Conservation (phyloP, 176 grass and related monocot genomes). For the Ensete glaucum region DNA sequence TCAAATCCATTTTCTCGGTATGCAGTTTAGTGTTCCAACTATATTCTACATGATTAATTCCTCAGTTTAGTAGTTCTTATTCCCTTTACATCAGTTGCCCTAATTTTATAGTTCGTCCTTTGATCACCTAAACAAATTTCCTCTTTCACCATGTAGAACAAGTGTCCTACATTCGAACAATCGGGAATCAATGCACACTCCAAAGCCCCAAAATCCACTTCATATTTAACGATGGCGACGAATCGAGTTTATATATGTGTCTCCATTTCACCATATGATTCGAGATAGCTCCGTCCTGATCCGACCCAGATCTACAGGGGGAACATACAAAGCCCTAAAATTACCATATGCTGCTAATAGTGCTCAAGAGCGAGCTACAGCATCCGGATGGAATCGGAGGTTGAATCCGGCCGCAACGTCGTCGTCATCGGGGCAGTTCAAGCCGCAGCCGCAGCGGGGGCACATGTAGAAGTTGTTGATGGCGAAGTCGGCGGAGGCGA, state of each 20-base stretch:
- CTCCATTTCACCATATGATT: not conserved
- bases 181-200: too few relatives aligned
- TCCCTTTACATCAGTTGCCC: too few relatives aligned
- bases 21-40: too few relatives aligned
- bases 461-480: conserved; percentile 68
- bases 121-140: too few relatives aligned
- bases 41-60: too few relatives aligned
- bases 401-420: not conserved
- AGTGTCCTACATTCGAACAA: too few relatives aligned
- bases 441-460: conserved; percentile 79
- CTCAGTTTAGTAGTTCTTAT: too few relatives aligned
- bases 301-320: not conserved
- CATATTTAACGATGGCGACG: too few relatives aligned
- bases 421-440: conserved; percentile 41
- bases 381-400: not conserved
- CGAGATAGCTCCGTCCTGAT: not conserved
- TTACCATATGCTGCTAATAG: not conserved
- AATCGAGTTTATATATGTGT: not conserved
- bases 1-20: too few relatives aligned
- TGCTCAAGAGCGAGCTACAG: not conserved
- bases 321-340: not conserved
- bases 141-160: too few relatives aligned
- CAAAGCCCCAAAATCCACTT: too few relatives aligned
- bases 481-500: conserved; percentile 74
- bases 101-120: too few relatives aligned